These are phyloP conservation scores for Drechslerella stenobrocha DNA, from an alignment of 2,329 filamentous ascomycete species.

Conservation along the genomic window DNA sequence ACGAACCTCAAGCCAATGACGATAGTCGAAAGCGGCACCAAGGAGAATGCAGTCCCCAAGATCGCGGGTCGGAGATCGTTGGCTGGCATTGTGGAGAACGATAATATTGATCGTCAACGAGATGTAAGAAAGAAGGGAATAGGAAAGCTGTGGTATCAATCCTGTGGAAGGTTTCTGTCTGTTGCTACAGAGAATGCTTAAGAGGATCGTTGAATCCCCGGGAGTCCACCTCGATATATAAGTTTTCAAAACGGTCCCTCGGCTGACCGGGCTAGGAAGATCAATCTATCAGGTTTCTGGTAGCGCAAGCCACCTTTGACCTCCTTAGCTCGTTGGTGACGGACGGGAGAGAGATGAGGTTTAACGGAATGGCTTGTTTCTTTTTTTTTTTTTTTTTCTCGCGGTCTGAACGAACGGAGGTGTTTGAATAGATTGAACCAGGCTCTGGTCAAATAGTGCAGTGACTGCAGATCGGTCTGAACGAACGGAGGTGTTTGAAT, in stretches of 20 bases:
- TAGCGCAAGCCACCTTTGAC: constrained; percentile 47
- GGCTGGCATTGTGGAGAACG: constrained; percentile 19
- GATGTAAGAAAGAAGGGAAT: constrained; percentile 35
- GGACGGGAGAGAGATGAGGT: constrained; percentile 44
- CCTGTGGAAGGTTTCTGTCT: constrained; percentile 44
- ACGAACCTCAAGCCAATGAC: constrained; percentile 51
- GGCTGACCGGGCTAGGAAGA: constrained; percentile 16
- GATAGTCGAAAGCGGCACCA: constrained; percentile 50
- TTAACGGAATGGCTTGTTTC: constrained; percentile 49
- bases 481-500: constrained; percentile 32
- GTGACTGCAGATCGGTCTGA: constrained; percentile 45
- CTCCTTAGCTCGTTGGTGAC: constrained; percentile 37
- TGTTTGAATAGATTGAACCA: constrained; percentile 22
- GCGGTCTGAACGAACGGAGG: constrained; percentile 42
- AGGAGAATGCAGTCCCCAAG: constrained; percentile 50
- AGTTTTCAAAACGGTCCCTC: constrained; percentile 18
- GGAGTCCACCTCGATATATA: constrained; percentile 47
- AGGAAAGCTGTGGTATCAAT: constrained; percentile 42
- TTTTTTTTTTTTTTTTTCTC: constrained; percentile 48
- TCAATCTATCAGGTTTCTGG: constrained; percentile 34
- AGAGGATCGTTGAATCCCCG: constrained; percentile 32
- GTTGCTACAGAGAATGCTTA: constrained; percentile 37
- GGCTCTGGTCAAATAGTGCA: constrained; percentile 37
- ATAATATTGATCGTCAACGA: constrained; percentile 42
- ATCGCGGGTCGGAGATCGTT: constrained; percentile 26